Percentiles rank a stretch among this genome's conserved stretches.
phyloP scores from a whole-genome alignment of 805 yeast genomes.

The Kodamaea kaohsiungensis region DNA sequence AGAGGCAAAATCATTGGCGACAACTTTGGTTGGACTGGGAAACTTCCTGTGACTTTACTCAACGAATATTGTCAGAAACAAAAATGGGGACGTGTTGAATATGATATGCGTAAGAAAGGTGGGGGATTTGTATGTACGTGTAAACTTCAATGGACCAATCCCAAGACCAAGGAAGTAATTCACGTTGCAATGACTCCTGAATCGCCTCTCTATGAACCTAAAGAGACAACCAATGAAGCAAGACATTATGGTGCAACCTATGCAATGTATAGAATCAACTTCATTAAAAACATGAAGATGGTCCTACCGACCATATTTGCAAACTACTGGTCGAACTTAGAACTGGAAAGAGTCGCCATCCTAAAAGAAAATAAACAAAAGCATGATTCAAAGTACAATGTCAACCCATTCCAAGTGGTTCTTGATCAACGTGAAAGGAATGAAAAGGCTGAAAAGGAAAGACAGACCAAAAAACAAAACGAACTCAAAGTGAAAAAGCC shows the following conservation, averaged over 20 bases:
- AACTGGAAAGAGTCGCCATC: conserved; percentile 54
- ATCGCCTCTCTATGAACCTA: conserved; percentile 54
- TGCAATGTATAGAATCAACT: conserved; percentile 76
- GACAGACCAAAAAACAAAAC: conserved; percentile 45
- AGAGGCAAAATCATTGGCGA: conserved; percentile 47
- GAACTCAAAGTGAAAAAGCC: conserved; percentile 53
- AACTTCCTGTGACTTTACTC: conserved; percentile 80
- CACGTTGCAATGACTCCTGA: conserved; percentile 56
- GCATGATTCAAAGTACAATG: conserved; percentile 56
- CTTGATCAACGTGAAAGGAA: conserved; percentile 55
- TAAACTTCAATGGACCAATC: conserved; percentile 68
- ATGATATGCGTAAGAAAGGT: conserved; percentile 57
- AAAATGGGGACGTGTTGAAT: conserved; percentile 86
- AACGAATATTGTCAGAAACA: conserved; percentile 86
- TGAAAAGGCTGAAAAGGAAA: conserved; percentile 47
- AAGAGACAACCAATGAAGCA: conserved; percentile 85
- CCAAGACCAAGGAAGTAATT: conserved; percentile 73
- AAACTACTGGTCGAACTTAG: conserved; percentile 74
- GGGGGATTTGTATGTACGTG: conserved; percentile 50
- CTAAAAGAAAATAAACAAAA: conserved; percentile 44
- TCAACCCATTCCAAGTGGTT: conserved; percentile 75
- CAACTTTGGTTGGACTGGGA: conserved; percentile 90
- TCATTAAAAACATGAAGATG: conserved; percentile 81
- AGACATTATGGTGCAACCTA: conserved; percentile 89
- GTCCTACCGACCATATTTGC: conserved; percentile 83